Evolutionary conservation across 2,329 filamentous ascomycete genomes (phyloP).

Genomic region (Colletotrichum orchidophilum): DNA sequence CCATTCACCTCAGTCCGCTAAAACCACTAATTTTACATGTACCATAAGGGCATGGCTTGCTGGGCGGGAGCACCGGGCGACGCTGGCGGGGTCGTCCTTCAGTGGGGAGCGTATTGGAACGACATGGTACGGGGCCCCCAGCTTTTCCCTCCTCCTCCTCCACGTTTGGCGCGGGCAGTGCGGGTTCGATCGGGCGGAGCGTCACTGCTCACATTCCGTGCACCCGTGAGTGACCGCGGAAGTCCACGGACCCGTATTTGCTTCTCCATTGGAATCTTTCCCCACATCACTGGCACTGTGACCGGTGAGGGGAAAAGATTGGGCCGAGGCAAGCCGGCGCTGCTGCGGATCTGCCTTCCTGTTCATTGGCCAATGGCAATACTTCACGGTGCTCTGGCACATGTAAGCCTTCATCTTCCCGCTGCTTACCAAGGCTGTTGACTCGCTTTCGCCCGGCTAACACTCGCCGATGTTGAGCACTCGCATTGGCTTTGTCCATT

Average conservation of each 20-base stretch:
- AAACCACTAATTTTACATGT: no score
- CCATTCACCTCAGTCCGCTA: not conserved
- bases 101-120: not conserved
- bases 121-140: conserved; percentile 18
- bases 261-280: not conserved
- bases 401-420: not conserved
- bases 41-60: no score
- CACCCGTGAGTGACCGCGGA: conserved; percentile 9
- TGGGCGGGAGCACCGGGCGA: not conserved
- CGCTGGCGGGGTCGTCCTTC: not conserved
- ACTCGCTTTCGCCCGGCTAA: conserved; percentile 14
- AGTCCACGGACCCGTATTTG: not conserved
- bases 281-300: not conserved
- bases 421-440: conserved; percentile 28
- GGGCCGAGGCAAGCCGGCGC: conserved; percentile 35
- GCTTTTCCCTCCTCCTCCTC: conserved; percentile 27
- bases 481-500: not conserved
- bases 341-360: conserved; percentile 13
- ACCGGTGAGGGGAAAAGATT: conserved; percentile 23
- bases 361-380: conserved; percentile 31
- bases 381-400: not conserved
- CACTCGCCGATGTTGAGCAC: not conserved
- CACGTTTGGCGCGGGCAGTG: conserved; percentile 16
- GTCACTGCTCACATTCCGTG: not conserved
- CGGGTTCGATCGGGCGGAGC: not conserved